Evolutionary conservation across 179 eudicot genomes (phyloP).

Genomic region (Nepenthes alata): DNA sequence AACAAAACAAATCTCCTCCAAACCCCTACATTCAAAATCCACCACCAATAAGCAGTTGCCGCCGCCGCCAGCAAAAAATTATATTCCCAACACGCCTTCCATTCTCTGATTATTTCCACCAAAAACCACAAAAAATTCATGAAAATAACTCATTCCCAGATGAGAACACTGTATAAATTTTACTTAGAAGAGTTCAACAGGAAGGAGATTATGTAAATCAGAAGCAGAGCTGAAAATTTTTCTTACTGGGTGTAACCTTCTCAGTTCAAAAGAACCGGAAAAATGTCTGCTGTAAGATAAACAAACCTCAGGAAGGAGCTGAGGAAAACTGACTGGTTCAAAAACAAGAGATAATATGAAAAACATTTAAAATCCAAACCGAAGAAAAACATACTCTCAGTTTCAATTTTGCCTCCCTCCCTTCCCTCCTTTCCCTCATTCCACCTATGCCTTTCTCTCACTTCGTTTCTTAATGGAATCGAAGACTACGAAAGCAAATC

Average conservation of each 20-base stretch:
- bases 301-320: conserved; percentile 15
- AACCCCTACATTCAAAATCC: conserved; percentile 6
- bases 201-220: conserved; percentile 21
- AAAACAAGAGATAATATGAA: conserved; percentile 18
- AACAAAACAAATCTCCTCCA: conserved; percentile 2
- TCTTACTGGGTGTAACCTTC: conserved; percentile 4
- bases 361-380: conserved; percentile 4
- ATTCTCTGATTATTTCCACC: background rate
- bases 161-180: conserved; percentile 5
- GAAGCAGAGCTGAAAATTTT: conserved; percentile 3
- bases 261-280: conserved; percentile 12
- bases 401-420: conserved; percentile 9
- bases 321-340: conserved; percentile 23
- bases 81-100: conserved; percentile 8
- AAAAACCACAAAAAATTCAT: conserved; percentile 16
- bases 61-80: conserved; percentile 11
- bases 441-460: conserved; percentile 8
- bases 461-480: conserved; percentile 21
- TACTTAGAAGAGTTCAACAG: conserved; percentile 4
- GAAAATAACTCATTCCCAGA: conserved; percentile 23
- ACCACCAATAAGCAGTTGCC: conserved; percentile 3
- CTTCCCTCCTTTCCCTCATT: background rate
- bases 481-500: conserved; percentile 24
- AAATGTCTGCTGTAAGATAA: conserved; percentile 16
- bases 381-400: conserved; percentile 27